Conservation (phyloP, 768 basidiomycete genomes). For the Cantharellus cinnabarinus region DNA sequence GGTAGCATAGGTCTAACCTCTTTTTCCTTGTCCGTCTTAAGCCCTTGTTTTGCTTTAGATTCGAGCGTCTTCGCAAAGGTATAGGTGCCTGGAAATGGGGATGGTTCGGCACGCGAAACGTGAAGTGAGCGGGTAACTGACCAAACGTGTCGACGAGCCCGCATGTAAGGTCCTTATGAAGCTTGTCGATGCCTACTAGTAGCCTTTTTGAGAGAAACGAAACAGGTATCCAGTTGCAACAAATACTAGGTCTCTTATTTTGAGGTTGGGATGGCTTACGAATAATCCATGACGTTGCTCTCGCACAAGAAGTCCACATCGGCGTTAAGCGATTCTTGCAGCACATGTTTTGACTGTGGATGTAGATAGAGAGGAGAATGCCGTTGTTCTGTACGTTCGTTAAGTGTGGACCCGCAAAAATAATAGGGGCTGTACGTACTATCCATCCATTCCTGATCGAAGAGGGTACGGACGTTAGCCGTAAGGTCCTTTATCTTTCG, state of each 20-base stretch:
- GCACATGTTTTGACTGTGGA: slow-evolving; percentile 51
- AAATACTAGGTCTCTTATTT: too few species aligned
- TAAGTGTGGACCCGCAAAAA: neutral
- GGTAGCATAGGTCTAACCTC: neutral
- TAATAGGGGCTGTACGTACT: slow-evolving; percentile 19
- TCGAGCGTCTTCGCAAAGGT: slow-evolving; percentile 74
- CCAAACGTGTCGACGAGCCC: slow-evolving; percentile 75
- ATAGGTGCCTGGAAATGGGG: slow-evolving; percentile 38
- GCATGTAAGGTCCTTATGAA: slow-evolving; percentile 45
- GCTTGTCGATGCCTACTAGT: slow-evolving; percentile 50
- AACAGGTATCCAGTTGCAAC: neutral
- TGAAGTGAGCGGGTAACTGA: slow-evolving; percentile 9
- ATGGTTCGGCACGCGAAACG: neutral
- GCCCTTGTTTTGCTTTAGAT: slow-evolving; percentile 63
- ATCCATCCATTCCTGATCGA: slow-evolving; percentile 76
- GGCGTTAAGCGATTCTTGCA: slow-evolving; percentile 43
- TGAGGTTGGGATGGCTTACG: slow-evolving; percentile 24
- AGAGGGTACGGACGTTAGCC: slow-evolving; percentile 34
- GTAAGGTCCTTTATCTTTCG: slow-evolving; percentile 38
- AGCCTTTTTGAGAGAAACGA: slow-evolving; percentile 22
- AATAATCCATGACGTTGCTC: slow-evolving; percentile 78
- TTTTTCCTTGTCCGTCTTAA: slow-evolving; percentile 26
- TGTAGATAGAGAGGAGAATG: slow-evolving; percentile 41
- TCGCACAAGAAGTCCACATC: slow-evolving; percentile 56
- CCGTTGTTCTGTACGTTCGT: slow-evolving; percentile 32